Evolutionary conservation across 164 flowering plant genomes (phyloP).

Genomic region (Piper longum): DNA sequence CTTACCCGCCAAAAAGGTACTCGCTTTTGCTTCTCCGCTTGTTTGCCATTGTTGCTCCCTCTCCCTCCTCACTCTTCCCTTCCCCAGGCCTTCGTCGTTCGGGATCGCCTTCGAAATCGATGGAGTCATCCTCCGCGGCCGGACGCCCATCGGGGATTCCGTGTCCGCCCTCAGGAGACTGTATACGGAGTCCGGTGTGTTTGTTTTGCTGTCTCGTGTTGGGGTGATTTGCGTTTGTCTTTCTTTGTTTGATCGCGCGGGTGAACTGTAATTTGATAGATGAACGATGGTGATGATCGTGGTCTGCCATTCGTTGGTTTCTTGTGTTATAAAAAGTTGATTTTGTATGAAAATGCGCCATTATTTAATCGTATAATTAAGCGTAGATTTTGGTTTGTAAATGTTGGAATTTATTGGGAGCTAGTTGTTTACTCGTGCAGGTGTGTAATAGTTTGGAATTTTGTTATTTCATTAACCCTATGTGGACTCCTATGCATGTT

Average conservation of each 20-base stretch:
- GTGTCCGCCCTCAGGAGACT: conserved; percentile 38
- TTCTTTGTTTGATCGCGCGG: neutral
- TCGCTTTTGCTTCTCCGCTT: neutral
- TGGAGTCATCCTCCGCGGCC: conserved; percentile 69
- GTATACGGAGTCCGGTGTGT: conserved; percentile 34
- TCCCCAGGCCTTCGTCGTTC: conserved; percentile 34
- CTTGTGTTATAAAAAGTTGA: too few relatives aligned
- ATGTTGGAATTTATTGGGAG: too few relatives aligned
- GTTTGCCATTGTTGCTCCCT: neutral
- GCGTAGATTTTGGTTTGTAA: too few relatives aligned
- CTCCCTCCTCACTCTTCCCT: conserved; percentile 8
- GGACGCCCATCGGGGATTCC: conserved; percentile 58
- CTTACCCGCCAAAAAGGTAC: neutral
- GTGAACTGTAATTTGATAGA: neutral
- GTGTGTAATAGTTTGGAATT: too few relatives aligned
- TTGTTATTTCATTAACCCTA: too few relatives aligned
- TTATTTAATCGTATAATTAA: too few relatives aligned
- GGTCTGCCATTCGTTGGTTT: neutral
- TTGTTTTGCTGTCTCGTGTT: neutral
- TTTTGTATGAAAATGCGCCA: too few relatives aligned
- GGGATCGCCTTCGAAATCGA: conserved; percentile 89
- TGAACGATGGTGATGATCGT: neutral
- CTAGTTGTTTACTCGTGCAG: too few relatives aligned
- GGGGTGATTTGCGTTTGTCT: neutral
- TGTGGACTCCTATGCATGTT: too few relatives aligned